Evolutionary conservation across 106 monocot species (phyloP), one percentile per base, ranked within the genome.

Genomic region (Vanilla planifolia): DNA sequence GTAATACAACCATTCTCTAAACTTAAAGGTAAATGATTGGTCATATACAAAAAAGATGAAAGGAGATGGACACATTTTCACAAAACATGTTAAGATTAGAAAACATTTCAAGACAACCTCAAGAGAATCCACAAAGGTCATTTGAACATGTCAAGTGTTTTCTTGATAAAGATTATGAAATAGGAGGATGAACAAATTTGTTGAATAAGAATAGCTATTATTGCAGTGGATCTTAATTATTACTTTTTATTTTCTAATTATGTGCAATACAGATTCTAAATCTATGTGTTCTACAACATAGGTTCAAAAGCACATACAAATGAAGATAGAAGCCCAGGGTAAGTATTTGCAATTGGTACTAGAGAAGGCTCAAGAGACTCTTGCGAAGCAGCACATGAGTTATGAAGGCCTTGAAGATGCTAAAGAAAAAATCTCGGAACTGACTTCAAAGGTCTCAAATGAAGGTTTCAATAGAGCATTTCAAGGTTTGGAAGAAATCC

Each of bases 361-460:
- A 23, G 85, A 94, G 65, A 94, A 94, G 57, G 94, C 94, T 7
- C 85, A 94, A 66, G 82, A 94, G 57, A 89, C 80, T 28, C 74
- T 94, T 33, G 82, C 80, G 28, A 89, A 80, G 44, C 85, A 80
- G 64, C 89, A 76, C 37, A 32, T 71, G 20, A 72, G 72, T 34
- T 65, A 72, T 16, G 61, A 74, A 17, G 82, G 82, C 14, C 66
- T 89, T 8, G 82, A 93, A 59, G 71, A 71, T 43, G 63, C 93
- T 15, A 93, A 82, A 81, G 55, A 67, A 7, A 79, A 82, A 62
- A 69, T 93, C 8, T 93, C 93, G 27, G 71, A 89, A 63, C 66
- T 85, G 32, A 78, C 71, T 29, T 79, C 93, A 2, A 85, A 83
- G 61, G 79, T 80, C 8, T 84, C 88, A 53, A 79, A 71, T 35